These are phyloP conservation scores for Globisporangium carolinianum DNA, from an alignment of 352 stramenopile species.

Conservation along the genomic window DNA sequence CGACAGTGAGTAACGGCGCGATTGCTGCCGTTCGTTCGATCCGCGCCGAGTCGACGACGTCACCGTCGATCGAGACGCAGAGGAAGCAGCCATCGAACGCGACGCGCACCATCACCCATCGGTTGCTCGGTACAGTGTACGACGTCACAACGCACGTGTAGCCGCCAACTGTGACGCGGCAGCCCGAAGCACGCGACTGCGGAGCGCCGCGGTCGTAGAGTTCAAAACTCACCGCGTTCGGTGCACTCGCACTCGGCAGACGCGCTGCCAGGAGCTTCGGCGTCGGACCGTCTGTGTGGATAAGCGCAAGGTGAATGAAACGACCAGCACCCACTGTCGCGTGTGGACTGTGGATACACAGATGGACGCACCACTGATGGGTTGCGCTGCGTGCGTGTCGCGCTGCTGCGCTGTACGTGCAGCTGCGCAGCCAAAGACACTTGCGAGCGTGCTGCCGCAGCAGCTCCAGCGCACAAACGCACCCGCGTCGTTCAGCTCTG, in stretches of 20 bases:
- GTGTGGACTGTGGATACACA: not conserved
- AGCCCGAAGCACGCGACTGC: conserved; percentile 22
- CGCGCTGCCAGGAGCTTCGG: conserved; percentile 43
- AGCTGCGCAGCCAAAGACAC: conserved; percentile 47
- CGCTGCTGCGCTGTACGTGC: not conserved
- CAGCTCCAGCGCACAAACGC: conserved; percentile 60
- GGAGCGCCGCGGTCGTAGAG: conserved; percentile 45
- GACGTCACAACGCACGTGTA: conserved; percentile 42
- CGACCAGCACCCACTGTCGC: no score
- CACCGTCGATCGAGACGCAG: conserved; percentile 33
- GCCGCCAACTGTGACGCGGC: conserved; percentile 31
- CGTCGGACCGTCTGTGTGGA: not conserved
- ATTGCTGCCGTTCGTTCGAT: conserved; percentile 3
- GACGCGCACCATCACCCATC: conserved; percentile 38
- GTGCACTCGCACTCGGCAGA: conserved; percentile 13
- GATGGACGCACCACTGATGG: not conserved
- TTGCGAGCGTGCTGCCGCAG: conserved; percentile 46
- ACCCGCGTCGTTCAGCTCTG: conserved; percentile 46
- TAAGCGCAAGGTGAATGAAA: no score
- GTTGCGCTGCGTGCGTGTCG: no score
- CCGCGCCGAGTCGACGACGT: conserved; percentile 39
- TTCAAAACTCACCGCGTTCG: conserved; percentile 22
- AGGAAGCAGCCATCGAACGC: conserved; percentile 47
- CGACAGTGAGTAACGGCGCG: conserved; percentile 1
- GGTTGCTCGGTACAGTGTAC: conserved; percentile 44